Evolutionary conservation across 495 filamentous ascomycete genomes (phyloP).

Genomic region (Penicillium dipodomyicola): DNA sequence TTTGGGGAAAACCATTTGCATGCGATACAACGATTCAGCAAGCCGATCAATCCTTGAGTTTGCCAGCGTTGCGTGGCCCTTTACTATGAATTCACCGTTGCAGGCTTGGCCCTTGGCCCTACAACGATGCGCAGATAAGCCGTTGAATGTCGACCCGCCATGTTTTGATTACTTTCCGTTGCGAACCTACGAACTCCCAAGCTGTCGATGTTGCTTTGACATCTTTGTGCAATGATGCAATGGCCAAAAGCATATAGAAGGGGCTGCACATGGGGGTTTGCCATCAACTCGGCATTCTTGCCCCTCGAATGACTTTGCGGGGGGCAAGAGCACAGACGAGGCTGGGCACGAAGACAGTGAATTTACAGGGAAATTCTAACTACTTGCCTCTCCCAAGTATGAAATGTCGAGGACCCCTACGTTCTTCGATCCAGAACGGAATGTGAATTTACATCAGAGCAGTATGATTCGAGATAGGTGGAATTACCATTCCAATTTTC

Average conservation of each 20-base stretch:
- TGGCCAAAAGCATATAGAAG: background rate
- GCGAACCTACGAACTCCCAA: background rate
- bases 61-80: slow-evolving; percentile 2
- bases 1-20: slow-evolving; percentile 21
- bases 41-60: slow-evolving; percentile 9
- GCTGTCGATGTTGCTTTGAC: slow-evolving; percentile 2
- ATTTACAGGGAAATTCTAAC: background rate
- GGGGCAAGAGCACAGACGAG: slow-evolving; percentile 10
- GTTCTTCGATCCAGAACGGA: slow-evolving; percentile 7
- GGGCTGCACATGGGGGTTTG: slow-evolving; percentile 13
- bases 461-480: background rate
- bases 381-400: slow-evolving; percentile 1
- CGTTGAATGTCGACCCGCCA: slow-evolving; percentile 1
- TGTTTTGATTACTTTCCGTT: slow-evolving; percentile 1
- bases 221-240: slow-evolving; percentile 11
- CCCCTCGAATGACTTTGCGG: slow-evolving; percentile 7
- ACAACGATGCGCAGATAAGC: background rate
- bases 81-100: background rate
- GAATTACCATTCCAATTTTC: background rate
- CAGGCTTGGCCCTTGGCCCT: slow-evolving; percentile 5
- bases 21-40: slow-evolving; percentile 13
- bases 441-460: slow-evolving; percentile 11
- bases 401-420: slow-evolving; percentile 5
- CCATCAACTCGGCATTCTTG: slow-evolving; percentile 16
- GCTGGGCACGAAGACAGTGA: background rate